phyloP scores from a whole-genome alignment of 176 grass and related monocot species.

The Eleusine indica region DNA sequence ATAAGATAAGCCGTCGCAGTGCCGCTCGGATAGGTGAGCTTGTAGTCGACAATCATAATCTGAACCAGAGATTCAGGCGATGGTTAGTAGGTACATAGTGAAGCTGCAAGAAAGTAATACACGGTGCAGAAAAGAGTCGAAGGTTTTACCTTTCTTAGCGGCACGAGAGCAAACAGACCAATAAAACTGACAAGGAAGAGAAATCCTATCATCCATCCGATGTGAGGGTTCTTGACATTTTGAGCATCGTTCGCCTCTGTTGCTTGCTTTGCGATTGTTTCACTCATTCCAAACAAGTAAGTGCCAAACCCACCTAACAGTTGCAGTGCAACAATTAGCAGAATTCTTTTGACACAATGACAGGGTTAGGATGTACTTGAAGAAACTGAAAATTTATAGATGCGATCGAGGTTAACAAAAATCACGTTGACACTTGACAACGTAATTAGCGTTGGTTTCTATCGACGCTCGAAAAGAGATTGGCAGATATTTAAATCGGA shows the following conservation, averaged over 20 bases:
- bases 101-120: neutral
- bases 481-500: too few species aligned
- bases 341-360: neutral
- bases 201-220: constrained; percentile 63
- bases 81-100: neutral
- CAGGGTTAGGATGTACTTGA: neutral
- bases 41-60: constrained; percentile 94
- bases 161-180: constrained; percentile 53
- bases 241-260: constrained; percentile 52
- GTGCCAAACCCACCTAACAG: constrained; percentile 57
- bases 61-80: constrained; percentile 26
- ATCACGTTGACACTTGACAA: neutral
- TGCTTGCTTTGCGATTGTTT: constrained; percentile 46
- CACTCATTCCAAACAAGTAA: constrained; percentile 60
- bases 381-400: neutral
- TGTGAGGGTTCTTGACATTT: constrained; percentile 51
- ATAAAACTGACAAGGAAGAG: constrained; percentile 62
- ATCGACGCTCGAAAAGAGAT: too few species aligned
- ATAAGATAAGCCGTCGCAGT: constrained; percentile 88
- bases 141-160: constrained; percentile 53
- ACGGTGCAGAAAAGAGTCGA: neutral
- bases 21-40: constrained; percentile 82
- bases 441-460: neutral
- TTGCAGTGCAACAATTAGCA: neutral
- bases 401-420: neutral